Evolutionary conservation across 345 rosid genomes (phyloP), one percentile per base, ranked within the genome.

Genomic region (Combretum micranthum): DNA sequence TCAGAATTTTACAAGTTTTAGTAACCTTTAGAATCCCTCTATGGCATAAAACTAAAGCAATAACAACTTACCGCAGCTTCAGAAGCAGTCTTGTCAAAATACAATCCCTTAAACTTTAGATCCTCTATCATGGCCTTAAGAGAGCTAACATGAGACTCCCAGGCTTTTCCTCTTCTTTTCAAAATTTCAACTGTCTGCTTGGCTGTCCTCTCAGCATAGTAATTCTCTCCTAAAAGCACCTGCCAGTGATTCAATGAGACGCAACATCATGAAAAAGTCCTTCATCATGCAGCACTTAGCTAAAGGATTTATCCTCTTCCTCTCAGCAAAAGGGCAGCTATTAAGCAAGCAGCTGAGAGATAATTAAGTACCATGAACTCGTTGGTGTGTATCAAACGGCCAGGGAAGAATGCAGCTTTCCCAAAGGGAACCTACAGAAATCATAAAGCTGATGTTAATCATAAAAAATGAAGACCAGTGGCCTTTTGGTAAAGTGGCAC

Each of bases 141-240:
- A 39, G 91, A 65, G 57, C 78, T 68, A 55, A 76, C 77, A 43
- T 87, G 83, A 3, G 85, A 78, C 63, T 76, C 80, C 73, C 89
- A 73, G 58, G 72, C 72, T 63, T 83, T 72, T 54, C 83, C 96
- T 64, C 97, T 85, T 73, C 97, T 85, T 56, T 61, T 79, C 73
- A 93, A 72, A 64, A 93, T 75, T 3, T 87, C 97, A 56, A 82
- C 69, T 0, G 97, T 80, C 74, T 89, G 96, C 66, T 80, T 93
- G 13, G 83, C 75, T 47, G 94, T 76, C 71, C 92, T 79, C 7
- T 93, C 92, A 3, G 77, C 80, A 59, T 80, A 80, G 56, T 87
- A 85, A 53, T 81, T 84, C 65, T 85, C 99, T 57, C 99, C 99
- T 52, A 89, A 55, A 59, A 93, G 82, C 62, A 88, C 90, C 98